Evolutionary conservation across 2,329 filamentous ascomycete genomes (phyloP).

Genomic region (Teratosphaeria epicoccoides): DNA sequence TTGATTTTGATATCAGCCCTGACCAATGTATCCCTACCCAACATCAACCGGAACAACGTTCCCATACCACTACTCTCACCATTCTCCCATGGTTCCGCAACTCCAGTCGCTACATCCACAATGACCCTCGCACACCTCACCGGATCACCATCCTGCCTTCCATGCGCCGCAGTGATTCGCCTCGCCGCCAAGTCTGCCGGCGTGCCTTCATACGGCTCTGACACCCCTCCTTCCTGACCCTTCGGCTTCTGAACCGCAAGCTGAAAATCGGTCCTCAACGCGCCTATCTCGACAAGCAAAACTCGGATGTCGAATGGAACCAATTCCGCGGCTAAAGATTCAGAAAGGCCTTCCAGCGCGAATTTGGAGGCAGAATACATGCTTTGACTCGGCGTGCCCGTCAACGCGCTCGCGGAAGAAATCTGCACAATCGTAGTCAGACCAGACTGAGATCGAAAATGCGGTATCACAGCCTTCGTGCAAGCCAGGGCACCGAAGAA

Average conservation of each 20-base stretch:
- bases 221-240: conserved; percentile 6
- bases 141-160: conserved; percentile 25
- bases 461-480: conserved; percentile 11
- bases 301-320: conserved; percentile 28
- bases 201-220: conserved; percentile 6
- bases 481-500: conserved; percentile 14
- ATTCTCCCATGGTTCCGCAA: conserved; percentile 14
- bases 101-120: conserved; percentile 27
- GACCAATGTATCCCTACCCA: conserved; percentile 29
- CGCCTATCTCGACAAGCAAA: conserved; percentile 34
- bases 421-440: conserved; percentile 16
- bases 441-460: conserved; percentile 6
- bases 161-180: conserved; percentile 9
- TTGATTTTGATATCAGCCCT: conserved; percentile 11
- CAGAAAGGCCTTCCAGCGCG: conserved; percentile 32
- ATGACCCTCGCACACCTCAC: conserved; percentile 29
- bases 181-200: conserved; percentile 1
- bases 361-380: conserved; percentile 26
- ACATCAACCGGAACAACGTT: conserved; percentile 25
- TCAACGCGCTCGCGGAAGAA: conserved; percentile 12
- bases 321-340: conserved; percentile 29
- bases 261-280: conserved; percentile 33
- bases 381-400: conserved; percentile 9
- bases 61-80: conserved; percentile 20
- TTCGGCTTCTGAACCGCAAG: conserved; percentile 6